Conservation (phyloP, 1,139 yeast genomes). For the Hemisphaericaspora subhashii region DNA sequence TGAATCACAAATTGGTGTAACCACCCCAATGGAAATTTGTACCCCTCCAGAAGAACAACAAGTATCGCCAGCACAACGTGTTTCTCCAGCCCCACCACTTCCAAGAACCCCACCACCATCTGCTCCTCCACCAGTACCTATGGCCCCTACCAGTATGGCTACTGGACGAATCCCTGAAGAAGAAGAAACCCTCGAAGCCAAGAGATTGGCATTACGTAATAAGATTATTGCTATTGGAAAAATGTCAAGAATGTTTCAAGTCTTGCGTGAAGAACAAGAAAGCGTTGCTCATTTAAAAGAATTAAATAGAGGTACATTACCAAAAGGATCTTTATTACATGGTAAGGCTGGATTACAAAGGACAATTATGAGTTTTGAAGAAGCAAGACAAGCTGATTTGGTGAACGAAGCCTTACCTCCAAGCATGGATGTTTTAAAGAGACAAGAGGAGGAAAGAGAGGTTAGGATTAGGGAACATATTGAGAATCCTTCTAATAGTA, state of each 20-base stretch:
- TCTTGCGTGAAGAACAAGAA: slow-evolving; percentile 86
- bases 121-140: slow-evolving; percentile 4
- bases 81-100: slow-evolving; percentile 2
- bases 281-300: slow-evolving; percentile 78
- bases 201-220: slow-evolving; percentile 70
- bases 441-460: slow-evolving; percentile 46
- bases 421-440: slow-evolving; percentile 54
- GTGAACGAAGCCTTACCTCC: slow-evolving; percentile 91
- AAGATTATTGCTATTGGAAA: slow-evolving; percentile 94
- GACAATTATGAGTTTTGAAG: slow-evolving; percentile 76
- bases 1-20: slow-evolving; percentile 14
- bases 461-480: slow-evolving; percentile 43
- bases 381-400: slow-evolving; percentile 79
- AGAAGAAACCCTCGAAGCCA: slow-evolving; percentile 37
- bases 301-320: slow-evolving; percentile 64
- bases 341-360: slow-evolving; percentile 80
- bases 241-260: slow-evolving; percentile 89
- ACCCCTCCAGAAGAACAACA: neutral
- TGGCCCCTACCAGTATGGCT: neutral
- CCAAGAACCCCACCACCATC: slow-evolving; percentile 11
- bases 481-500: slow-evolving; percentile 33
- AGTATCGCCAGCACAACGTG: neutral
- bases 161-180: slow-evolving; percentile 6
- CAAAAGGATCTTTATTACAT: slow-evolving; percentile 82
- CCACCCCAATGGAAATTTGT: slow-evolving; percentile 1